Percentiles rank a stretch among this genome's conserved stretches.
Conservation (phyloP, 1,284 basidiomycete genomes). For the Ganoderma meredithae region DNA sequence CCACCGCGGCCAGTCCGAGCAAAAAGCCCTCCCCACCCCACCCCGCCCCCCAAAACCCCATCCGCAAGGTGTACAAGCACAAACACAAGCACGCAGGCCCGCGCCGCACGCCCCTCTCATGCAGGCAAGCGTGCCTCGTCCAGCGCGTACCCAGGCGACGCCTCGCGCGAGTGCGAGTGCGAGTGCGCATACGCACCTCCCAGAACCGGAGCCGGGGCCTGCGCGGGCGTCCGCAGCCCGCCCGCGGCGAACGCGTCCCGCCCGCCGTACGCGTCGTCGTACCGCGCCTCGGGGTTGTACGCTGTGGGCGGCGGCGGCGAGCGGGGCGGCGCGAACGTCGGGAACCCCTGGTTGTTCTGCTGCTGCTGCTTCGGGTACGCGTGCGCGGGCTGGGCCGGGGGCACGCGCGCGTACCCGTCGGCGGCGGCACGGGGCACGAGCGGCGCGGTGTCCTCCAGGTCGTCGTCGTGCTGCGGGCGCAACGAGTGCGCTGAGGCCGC, state of each 20-base stretch:
- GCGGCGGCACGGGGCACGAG: not conserved
- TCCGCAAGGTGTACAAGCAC: no score
- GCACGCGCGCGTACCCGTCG: not conserved
- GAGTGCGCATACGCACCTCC: no score
- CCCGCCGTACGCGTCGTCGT: slow-evolving; percentile 8
- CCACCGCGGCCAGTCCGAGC: no score
- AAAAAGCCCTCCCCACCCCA: no score
- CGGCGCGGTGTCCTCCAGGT: not conserved
- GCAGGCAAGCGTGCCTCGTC: no score
- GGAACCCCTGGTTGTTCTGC: not conserved
- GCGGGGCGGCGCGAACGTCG: slow-evolving; percentile 3
- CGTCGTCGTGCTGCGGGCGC: not conserved
- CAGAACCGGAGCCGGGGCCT: no score
- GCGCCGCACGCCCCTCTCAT: no score
- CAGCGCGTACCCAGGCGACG: no score
- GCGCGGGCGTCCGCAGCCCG: not conserved
- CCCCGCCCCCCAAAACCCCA: no score
- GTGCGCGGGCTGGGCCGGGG: not conserved
- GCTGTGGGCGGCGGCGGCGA: not conserved
- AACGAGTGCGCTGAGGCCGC: not conserved
- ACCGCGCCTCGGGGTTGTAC: not conserved
- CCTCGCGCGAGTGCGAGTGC: no score
- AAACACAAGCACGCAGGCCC: no score
- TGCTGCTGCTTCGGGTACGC: not conserved
- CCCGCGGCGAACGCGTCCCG: slow-evolving; percentile 4